These are phyloP conservation scores for Primulina tabacum DNA, from an alignment of 257 asterid species.

Conservation along the genomic window DNA sequence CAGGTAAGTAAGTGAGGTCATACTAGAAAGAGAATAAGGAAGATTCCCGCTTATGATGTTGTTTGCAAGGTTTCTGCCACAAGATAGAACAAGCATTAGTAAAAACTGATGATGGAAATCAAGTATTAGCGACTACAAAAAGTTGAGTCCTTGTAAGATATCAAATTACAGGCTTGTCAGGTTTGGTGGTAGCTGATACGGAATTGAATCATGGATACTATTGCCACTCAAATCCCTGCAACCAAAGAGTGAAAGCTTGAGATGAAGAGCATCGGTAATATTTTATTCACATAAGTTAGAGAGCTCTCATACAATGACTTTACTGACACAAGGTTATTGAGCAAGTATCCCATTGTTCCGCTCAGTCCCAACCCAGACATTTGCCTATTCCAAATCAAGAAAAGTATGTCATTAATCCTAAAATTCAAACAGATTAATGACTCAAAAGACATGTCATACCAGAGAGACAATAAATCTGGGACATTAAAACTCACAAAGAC, in stretches of 20 bases:
- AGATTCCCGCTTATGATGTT: constrained; percentile 75
- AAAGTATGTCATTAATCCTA: constrained; percentile 16
- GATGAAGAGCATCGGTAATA: constrained; percentile 1
- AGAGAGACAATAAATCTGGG: constrained; percentile 8
- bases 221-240: constrained; percentile 95
- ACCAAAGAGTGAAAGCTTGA: constrained; percentile 16
- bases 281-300: constrained; percentile 10
- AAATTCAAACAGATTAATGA: constrained; percentile 13
- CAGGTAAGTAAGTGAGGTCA: constrained; percentile 65
- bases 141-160: constrained; percentile 20
- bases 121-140: constrained; percentile 21
- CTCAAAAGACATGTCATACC: constrained; percentile 11
- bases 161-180: constrained; percentile 76
- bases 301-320: constrained; percentile 60
- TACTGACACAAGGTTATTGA: constrained; percentile 65
- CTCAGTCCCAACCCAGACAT: constrained; percentile 71
- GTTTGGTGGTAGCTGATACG: constrained; percentile 83
- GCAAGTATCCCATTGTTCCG: constrained; percentile 88
- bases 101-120: constrained; percentile 17
- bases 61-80: constrained; percentile 80
- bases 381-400: constrained; percentile 54
- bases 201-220: constrained; percentile 62
- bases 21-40: constrained; percentile 68
- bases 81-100: constrained; percentile 18
- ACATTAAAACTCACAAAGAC: constrained; percentile 63